These are phyloP conservation scores for Ilyonectria mors-panacis DNA, from an alignment of 2,329 filamentous ascomycete species.

Conservation along the genomic window DNA sequence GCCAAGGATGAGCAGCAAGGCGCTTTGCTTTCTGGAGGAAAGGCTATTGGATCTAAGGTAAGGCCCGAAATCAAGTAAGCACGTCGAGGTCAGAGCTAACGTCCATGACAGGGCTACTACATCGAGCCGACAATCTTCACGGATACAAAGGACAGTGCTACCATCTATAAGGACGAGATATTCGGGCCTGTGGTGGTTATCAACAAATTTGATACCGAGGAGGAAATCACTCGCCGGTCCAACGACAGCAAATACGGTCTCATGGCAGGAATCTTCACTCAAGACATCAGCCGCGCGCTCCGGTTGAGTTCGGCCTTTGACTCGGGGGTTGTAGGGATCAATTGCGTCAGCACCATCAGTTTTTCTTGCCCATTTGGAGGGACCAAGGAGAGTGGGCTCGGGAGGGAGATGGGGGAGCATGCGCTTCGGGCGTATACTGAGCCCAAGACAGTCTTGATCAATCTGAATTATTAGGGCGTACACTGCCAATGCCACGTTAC, in stretches of 20 bases:
- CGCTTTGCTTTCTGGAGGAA: constrained; percentile 20
- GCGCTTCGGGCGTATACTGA: constrained; percentile 64
- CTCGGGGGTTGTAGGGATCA: constrained; percentile 81
- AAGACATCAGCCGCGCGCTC: constrained; percentile 74
- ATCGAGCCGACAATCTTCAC: constrained; percentile 48
- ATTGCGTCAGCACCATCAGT: constrained; percentile 59
- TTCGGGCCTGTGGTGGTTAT: constrained; percentile 72
- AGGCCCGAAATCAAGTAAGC: no score
- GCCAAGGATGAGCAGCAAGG: constrained; percentile 51
- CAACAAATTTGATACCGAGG: constrained; percentile 52
- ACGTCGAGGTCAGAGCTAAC: background rate
- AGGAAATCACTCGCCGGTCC: constrained; percentile 6
- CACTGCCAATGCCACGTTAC: no score
- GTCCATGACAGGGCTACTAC: constrained; percentile 37
- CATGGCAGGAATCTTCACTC: constrained; percentile 68
- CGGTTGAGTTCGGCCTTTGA: constrained; percentile 69
- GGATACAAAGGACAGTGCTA: constrained; percentile 25
- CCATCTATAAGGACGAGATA: constrained; percentile 18
- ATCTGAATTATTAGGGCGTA: constrained; percentile 36
- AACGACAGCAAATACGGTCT: constrained; percentile 44
- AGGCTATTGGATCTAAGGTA: constrained; percentile 43
- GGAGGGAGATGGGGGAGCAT: constrained; percentile 63
- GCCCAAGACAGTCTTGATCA: constrained; percentile 65
- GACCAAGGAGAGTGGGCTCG: constrained; percentile 64
- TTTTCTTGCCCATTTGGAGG: constrained; percentile 64